Conservation (phyloP, 257 asterid genomes). For the Mentha longifolia region DNA sequence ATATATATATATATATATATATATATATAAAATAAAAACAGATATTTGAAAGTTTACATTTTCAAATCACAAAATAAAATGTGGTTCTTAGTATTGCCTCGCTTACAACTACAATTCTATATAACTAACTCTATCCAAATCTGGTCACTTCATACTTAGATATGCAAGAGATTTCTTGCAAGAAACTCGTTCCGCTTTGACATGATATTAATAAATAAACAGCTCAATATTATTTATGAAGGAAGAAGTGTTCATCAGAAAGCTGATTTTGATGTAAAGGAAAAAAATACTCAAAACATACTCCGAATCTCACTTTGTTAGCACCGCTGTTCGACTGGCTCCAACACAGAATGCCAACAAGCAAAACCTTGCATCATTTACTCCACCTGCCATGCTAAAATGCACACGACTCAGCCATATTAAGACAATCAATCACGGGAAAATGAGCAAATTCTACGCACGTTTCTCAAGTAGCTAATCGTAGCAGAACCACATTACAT, state of each 20-base stretch:
- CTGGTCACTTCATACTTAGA: neutral
- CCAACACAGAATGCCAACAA: conserved; percentile 24
- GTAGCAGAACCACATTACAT: neutral
- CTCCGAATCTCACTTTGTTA: conserved; percentile 13
- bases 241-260: neutral
- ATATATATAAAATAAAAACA: too few relatives aligned
- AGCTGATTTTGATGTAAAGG: neutral
- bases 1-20: too few relatives aligned
- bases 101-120: too few relatives aligned
- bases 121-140: too few relatives aligned
- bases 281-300: neutral
- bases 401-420: conserved; percentile 1
- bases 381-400: conserved; percentile 14
- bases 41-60: too few relatives aligned
- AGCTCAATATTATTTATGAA: neutral
- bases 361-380: conserved; percentile 6
- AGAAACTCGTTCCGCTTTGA: neutral
- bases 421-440: neutral
- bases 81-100: too few relatives aligned
- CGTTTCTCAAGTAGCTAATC: conserved; percentile 27
- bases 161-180: neutral
- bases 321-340: neutral
- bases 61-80: too few relatives aligned
- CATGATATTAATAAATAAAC: neutral
- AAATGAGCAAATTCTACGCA: neutral